Percentiles rank a stretch among this genome's conserved stretches.
These are phyloP conservation scores for Globisporangium radiosum DNA, from an alignment of 352 stramenopile species.

Conservation along the genomic window DNA sequence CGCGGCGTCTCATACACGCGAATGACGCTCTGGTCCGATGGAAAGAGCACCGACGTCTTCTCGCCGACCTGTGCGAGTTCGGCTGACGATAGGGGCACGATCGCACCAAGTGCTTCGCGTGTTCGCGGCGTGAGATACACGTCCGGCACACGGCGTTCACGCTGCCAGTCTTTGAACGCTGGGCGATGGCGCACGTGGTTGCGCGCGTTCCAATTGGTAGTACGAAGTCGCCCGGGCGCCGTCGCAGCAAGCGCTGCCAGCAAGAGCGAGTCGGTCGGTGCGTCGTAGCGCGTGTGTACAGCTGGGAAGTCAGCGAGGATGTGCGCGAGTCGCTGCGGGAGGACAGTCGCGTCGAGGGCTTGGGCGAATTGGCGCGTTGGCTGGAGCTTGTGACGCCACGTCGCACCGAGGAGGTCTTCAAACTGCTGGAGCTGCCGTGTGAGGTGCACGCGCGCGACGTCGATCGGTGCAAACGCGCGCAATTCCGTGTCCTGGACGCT, in stretches of 20 bases:
- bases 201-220: slow-evolving; percentile 35
- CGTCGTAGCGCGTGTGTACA: slow-evolving; percentile 46
- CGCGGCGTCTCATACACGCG: slow-evolving; percentile 37
- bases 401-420: slow-evolving; percentile 39
- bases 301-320: slow-evolving; percentile 34
- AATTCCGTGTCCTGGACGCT: slow-evolving; percentile 58
- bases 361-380: slow-evolving; percentile 26
- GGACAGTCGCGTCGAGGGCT: slow-evolving; percentile 25
- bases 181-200: slow-evolving; percentile 64
- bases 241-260: slow-evolving; percentile 40
- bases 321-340: slow-evolving; percentile 51
- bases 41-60: slow-evolving; percentile 47
- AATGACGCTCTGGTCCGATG: slow-evolving; percentile 63
- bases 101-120: slow-evolving; percentile 27
- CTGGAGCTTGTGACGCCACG: slow-evolving; percentile 51
- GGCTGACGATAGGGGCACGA: slow-evolving; percentile 41
- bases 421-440: slow-evolving; percentile 54
- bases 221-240: slow-evolving; percentile 39
- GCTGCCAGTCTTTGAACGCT: slow-evolving; percentile 60
- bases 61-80: slow-evolving; percentile 38
- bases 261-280: slow-evolving; percentile 45
- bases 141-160: slow-evolving; percentile 23
- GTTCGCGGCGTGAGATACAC: slow-evolving; percentile 68
- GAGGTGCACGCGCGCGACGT: slow-evolving; percentile 35
- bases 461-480: slow-evolving; percentile 22